Evolutionary conservation across 116 monocot genomes (phyloP), one percentile per base, ranked within the genome.

Genomic region (Trichopus zeylanicus): DNA sequence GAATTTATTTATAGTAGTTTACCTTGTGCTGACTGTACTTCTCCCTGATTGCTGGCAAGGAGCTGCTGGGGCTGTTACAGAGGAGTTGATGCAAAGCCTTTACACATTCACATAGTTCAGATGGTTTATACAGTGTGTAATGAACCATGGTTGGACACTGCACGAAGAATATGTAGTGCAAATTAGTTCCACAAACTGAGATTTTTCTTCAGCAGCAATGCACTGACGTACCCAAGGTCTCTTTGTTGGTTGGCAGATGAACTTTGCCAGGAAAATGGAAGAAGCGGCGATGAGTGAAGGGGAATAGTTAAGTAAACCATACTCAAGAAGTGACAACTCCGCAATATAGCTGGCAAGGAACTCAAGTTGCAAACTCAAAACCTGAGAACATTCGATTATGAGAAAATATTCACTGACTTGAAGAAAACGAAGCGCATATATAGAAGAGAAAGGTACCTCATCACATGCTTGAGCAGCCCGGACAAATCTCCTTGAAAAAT

Each of bases 11-110:
- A 1, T 20, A 49, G 48, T 22, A 24, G n/a, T 5, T 48, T 85
- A 90, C 95, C 90, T 84, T 90, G 61, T 95, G 84, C 55, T 90
- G 90, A 68, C 81, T 95, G 68, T 95, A 95, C 46, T 95, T 95
- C 59, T 95, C 90, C 57, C 87, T 78, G 26, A 95, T 76, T 37
- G 90, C 87, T 48, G 83, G 90, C 48, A 95, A 62, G 58, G 60
- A 74, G 61, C 56, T 84, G 49, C 67, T 70, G 10, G 81, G 51
- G 42, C 77, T 74, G 56, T 64, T 77, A 24, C 74, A 72, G 62
- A 79, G 68, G 31, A 90, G 77, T 16, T 62, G 74, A 63, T 90
- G 90, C 26, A 95, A 37, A 54, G 51, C 78, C 53, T 79, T 90
- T 33, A 77, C 84, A 57, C 90, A 95, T 26, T 79, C 74, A 57